A percentile compares a stretch with the other conserved stretches of the same genome.
Conservation (phyloP, 2,329 filamentous ascomycete species). For the Beauveria varroae region DNA sequence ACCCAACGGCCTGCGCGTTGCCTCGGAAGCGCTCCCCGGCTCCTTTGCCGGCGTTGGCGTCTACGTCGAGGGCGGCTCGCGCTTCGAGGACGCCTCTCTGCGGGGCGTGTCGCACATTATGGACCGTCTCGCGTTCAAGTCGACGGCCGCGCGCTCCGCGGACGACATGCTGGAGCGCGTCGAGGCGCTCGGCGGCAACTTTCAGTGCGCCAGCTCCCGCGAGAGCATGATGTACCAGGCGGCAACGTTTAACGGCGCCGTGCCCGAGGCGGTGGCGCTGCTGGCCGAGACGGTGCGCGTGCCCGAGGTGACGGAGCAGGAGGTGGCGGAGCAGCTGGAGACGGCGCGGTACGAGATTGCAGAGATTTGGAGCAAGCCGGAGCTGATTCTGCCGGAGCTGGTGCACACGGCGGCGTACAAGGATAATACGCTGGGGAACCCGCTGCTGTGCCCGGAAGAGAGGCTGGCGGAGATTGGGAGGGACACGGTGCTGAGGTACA, state of each 20-base stretch:
- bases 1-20: conserved; percentile 86
- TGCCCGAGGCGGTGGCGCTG: conserved; percentile 72
- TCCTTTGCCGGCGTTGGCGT: conserved; percentile 93
- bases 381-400: conserved; percentile 89
- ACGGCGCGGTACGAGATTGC: conserved; percentile 93
- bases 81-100: conserved; percentile 80
- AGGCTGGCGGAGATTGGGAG: conserved; percentile 68
- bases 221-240: conserved; percentile 99
- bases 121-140: conserved; percentile 92
- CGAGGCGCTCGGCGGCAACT: conserved; percentile 86
- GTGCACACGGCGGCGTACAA: conserved; percentile 94
- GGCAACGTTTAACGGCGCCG: conserved; percentile 91
- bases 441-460: conserved; percentile 83
- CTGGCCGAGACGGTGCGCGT: conserved; percentile 91
- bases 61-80: conserved; percentile 90
- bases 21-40: conserved; percentile 87
- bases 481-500: conserved; percentile 67
- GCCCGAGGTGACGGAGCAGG: conserved; percentile 74
- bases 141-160: conserved; percentile 61
- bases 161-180: conserved; percentile 85
- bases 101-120: conserved; percentile 93
- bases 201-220: conserved; percentile 90
- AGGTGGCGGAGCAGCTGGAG: conserved; percentile 78
- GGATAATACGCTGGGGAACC: conserved; percentile 93
- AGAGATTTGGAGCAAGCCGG: conserved; percentile 96